Conservation (phyloP, 2,329 filamentous ascomycete genomes). For the Aureobasidium sp. region DNA sequence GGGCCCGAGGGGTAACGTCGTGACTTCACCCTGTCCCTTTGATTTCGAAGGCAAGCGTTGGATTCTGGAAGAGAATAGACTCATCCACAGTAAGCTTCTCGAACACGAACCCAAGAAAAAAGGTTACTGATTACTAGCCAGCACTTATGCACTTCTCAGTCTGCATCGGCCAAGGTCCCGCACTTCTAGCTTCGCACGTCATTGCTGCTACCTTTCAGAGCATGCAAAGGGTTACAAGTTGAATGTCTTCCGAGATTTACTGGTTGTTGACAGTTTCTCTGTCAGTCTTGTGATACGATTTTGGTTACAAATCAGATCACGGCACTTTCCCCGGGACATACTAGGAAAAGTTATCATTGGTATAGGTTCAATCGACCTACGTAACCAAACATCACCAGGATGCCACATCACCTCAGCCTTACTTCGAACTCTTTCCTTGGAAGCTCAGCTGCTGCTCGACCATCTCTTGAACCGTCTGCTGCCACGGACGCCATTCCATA, state of each 20-base stretch:
- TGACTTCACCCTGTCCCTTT: background rate
- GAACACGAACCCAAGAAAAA: background rate
- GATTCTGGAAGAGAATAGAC: conserved; percentile 4
- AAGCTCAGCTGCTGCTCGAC: conserved; percentile 5
- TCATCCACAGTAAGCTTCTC: background rate
- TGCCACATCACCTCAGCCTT: too few relatives aligned
- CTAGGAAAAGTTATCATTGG: background rate
- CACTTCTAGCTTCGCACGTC: conserved; percentile 1
- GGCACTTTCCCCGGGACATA: background rate
- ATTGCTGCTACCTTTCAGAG: background rate
- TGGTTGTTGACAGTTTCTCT: background rate
- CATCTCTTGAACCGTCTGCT: background rate
- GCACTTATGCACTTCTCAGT: background rate
- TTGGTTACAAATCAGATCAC: background rate
- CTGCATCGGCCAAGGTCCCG: conserved; percentile 3
- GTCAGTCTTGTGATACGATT: background rate
- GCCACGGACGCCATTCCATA: background rate
- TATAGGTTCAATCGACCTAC: background rate
- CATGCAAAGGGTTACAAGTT: background rate
- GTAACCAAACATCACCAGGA: background rate
- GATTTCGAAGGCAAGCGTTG: conserved; percentile 5
- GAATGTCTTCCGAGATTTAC: background rate
- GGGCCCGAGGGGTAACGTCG: background rate
- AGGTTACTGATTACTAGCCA: background rate
- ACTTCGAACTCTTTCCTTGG: background rate